Conservation (phyloP, 2,329 filamentous ascomycete genomes). For the Aspergillus neotritici region DNA sequence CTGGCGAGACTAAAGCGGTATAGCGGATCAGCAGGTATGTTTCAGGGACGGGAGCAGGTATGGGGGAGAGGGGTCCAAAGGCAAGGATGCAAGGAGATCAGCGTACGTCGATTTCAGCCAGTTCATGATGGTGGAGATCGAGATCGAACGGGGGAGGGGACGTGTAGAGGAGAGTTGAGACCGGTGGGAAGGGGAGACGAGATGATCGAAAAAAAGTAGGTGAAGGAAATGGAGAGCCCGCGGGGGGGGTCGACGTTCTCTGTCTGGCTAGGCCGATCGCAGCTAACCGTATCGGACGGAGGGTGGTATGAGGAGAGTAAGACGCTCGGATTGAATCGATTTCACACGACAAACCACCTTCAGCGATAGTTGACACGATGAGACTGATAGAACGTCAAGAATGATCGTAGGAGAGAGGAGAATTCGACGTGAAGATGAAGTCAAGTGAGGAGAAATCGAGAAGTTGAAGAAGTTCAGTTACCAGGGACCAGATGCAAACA, state of each 20-base stretch:
- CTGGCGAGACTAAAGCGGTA: slow-evolving; percentile 51
- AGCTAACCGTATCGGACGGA: not conserved
- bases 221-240: slow-evolving; percentile 30
- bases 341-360: no score
- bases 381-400: not conserved
- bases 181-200: slow-evolving; percentile 12
- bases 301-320: no score
- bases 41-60: no score
- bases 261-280: slow-evolving; percentile 8
- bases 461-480: not conserved
- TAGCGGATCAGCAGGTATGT: slow-evolving; percentile 49
- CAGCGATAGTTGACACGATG: no score
- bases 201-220: slow-evolving; percentile 9
- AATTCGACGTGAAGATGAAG: not conserved
- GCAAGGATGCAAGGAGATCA: slow-evolving; percentile 4
- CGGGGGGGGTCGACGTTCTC: slow-evolving; percentile 19
- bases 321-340: no score
- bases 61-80: not conserved
- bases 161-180: slow-evolving; percentile 9
- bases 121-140: slow-evolving; percentile 65
- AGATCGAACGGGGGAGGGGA: slow-evolving; percentile 3
- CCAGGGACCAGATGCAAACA: not conserved
- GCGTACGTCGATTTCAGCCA: slow-evolving; percentile 89
- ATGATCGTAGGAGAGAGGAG: no score
- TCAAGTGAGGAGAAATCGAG: not conserved